phyloP scores from a whole-genome alignment of 805 yeast genomes.

The Lipomyces oligophaga region DNA sequence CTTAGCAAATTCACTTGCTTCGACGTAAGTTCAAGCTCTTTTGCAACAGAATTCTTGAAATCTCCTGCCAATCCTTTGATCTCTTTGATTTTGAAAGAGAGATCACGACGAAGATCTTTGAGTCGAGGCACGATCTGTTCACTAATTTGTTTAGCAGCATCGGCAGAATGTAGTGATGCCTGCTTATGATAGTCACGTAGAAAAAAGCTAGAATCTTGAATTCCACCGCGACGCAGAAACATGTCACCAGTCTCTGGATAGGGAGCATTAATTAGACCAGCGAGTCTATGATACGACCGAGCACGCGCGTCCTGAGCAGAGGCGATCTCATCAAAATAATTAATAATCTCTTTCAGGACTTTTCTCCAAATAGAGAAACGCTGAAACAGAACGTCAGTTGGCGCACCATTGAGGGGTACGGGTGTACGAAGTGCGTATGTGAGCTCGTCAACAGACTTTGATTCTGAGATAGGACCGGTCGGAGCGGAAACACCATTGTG shows the following conservation, averaged over 20 bases:
- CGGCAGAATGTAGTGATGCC: slow-evolving; percentile 55
- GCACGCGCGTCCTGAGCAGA: slow-evolving; percentile 84
- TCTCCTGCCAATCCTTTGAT: slow-evolving; percentile 78
- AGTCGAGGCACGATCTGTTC: slow-evolving; percentile 61
- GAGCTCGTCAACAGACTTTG: slow-evolving; percentile 12
- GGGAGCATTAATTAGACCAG: slow-evolving; percentile 64
- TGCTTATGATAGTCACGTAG: slow-evolving; percentile 50
- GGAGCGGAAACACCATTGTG: no score
- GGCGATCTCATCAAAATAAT: slow-evolving; percentile 73
- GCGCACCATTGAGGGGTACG: slow-evolving; percentile 61
- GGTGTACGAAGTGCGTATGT: slow-evolving; percentile 23
- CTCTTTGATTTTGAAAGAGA: slow-evolving; percentile 80
- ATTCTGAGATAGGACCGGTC: no score
- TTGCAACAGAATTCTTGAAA: slow-evolving; percentile 69
- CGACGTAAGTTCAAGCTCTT: slow-evolving; percentile 48
- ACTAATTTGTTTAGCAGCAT: slow-evolving; percentile 57
- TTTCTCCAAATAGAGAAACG: slow-evolving; percentile 85
- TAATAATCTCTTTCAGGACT: slow-evolving; percentile 67
- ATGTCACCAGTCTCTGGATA: slow-evolving; percentile 21
- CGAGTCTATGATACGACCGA: slow-evolving; percentile 74
- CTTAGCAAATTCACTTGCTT: slow-evolving; percentile 35
- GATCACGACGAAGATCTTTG: slow-evolving; percentile 56
- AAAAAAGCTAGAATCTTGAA: slow-evolving; percentile 31
- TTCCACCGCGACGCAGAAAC: slow-evolving; percentile 40
- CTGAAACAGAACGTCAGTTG: slow-evolving; percentile 81